Conservation (phyloP, 2,329 filamentous ascomycete species). For the Diaporthe helianthi region DNA sequence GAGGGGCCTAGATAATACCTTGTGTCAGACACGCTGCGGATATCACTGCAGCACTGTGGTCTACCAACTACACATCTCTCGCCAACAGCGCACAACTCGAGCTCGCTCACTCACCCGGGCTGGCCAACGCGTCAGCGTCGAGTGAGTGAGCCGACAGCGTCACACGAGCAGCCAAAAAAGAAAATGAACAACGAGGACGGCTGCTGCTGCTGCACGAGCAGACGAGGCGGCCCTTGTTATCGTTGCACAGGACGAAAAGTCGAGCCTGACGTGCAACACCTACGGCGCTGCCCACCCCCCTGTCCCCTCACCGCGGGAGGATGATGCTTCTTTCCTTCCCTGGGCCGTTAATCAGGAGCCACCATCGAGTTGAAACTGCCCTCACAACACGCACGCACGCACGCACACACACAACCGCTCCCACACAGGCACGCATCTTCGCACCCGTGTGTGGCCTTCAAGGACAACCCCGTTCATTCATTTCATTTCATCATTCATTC, state of each 20-base stretch:
- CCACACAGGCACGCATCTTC: not conserved
- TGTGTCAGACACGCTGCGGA: too few species aligned
- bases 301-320: conserved; percentile 1
- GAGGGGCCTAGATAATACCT: too few species aligned
- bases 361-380: conserved; percentile 18
- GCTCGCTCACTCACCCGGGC: not conserved
- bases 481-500: not conserved
- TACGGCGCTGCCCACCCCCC: too few species aligned
- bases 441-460: not conserved
- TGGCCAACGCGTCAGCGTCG: conserved; percentile 10
- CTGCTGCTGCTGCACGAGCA: too few species aligned
- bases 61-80: not conserved
- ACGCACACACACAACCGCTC: not conserved
- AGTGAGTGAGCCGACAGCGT: conserved; percentile 3
- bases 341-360: conserved; percentile 16
- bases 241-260: conserved; percentile 22
- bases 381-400: not conserved
- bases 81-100: not conserved
- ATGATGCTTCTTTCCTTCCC: conserved; percentile 16
- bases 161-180: not conserved
- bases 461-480: not conserved
- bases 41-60: too few species aligned
- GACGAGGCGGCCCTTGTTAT: conserved; percentile 8
- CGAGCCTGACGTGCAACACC: not conserved
- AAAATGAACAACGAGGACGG: not conserved